Evolutionary conservation across 2,329 filamentous ascomycete species (phyloP).

Genomic region (Gaeumannomyces tritici): DNA sequence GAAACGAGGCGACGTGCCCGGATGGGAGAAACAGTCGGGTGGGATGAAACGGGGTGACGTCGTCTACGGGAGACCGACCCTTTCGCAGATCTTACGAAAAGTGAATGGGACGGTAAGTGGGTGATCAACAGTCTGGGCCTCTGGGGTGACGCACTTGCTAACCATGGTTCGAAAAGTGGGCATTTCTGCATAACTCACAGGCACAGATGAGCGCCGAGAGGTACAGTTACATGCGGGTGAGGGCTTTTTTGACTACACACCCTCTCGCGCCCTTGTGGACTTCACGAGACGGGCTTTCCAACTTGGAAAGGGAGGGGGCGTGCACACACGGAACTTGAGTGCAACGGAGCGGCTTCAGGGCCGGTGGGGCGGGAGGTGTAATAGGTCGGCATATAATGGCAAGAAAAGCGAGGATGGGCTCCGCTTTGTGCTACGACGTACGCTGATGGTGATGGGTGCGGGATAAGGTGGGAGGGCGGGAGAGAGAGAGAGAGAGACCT

Average conservation of each 20-base stretch:
- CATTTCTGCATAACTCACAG: background rate
- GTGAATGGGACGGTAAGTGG: background rate
- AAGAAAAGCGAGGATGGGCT: background rate
- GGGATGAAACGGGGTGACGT: conserved; percentile 2
- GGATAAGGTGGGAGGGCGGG: background rate
- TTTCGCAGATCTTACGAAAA: background rate
- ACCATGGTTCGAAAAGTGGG: background rate
- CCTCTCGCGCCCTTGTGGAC: background rate
- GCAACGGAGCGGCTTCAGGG: background rate
- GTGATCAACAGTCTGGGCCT: background rate
- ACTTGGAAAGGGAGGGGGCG: background rate
- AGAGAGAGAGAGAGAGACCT: background rate
- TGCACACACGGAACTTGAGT: background rate
- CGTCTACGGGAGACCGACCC: background rate
- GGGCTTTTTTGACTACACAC: background rate
- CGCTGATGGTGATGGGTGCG: background rate
- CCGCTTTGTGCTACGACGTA: background rate
- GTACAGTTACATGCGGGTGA: background rate
- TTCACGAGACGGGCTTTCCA: background rate
- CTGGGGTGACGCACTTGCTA: background rate
- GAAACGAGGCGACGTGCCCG: background rate
- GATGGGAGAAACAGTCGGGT: background rate
- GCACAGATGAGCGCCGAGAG: background rate
- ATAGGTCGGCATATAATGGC: conserved; percentile 1
- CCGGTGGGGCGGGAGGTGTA: background rate